Evolutionary conservation across 2,329 filamentous ascomycete genomes (phyloP).

Genomic region (Tolypocladium sp.): DNA sequence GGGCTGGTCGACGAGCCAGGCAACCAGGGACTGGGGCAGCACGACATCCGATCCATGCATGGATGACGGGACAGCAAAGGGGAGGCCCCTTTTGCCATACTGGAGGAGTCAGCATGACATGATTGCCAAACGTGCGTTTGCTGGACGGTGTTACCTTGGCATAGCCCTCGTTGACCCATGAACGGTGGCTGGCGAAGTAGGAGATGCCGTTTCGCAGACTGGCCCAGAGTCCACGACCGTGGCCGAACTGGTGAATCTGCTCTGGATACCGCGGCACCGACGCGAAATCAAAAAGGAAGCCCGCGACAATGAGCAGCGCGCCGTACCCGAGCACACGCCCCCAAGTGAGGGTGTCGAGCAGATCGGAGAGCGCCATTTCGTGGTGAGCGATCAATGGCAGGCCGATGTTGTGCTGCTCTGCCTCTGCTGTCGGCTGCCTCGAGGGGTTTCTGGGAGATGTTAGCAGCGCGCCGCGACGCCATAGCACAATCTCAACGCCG

Average conservation of each 20-base stretch:
- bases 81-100: constrained; percentile 30
- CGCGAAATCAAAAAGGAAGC: constrained; percentile 29
- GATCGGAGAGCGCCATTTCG: constrained; percentile 3
- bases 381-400: background rate
- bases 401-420: too few species aligned
- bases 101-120: constrained; percentile 5
- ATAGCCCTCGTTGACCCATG: constrained; percentile 34
- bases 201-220: constrained; percentile 28
- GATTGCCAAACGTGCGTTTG: background rate
- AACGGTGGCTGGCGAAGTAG: constrained; percentile 26
- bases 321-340: constrained; percentile 16
- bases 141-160: constrained; percentile 19
- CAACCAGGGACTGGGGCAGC: constrained; percentile 30
- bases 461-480: background rate
- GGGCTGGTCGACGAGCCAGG: constrained; percentile 39
- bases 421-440: background rate
- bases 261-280: constrained; percentile 28
- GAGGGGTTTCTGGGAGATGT: background rate
- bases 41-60: constrained; percentile 33
- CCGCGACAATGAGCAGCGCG: constrained; percentile 22
- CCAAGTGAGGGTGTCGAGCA: constrained; percentile 18
- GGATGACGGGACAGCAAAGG: constrained; percentile 32
- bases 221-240: constrained; percentile 23
- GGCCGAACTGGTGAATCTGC: constrained; percentile 30
- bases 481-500: background rate